A percentile compares a stretch with the other conserved stretches of the same genome.
Evolutionary conservation across 2,329 filamentous ascomycete genomes (phyloP).

Genomic region (Periglandula ipomoeae): DNA sequence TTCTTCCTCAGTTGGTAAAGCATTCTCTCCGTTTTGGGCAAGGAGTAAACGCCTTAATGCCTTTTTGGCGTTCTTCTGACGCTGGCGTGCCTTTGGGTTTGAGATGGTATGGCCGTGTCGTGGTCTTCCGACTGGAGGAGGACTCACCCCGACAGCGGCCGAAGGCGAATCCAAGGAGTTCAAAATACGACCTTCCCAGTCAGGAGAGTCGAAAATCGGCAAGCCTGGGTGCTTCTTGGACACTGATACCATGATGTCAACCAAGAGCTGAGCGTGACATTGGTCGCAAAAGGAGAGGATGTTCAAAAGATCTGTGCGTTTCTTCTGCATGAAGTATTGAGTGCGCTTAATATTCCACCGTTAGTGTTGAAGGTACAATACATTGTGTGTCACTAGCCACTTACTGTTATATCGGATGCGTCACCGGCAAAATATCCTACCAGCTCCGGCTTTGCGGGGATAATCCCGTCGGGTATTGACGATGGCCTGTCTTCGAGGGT

Average conservation of each 20-base stretch:
- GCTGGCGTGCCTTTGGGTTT: conserved; percentile 19
- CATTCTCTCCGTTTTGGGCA: conserved; percentile 18
- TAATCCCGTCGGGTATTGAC: conserved; percentile 20
- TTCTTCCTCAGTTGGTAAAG: conserved; percentile 13
- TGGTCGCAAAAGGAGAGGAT: conserved; percentile 32
- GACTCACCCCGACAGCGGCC: conserved; percentile 1
- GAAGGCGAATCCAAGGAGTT: conserved; percentile 6
- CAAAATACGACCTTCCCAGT: conserved; percentile 23
- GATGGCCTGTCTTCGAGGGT: conserved; percentile 24
- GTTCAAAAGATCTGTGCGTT: conserved; percentile 29
- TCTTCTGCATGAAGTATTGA: conserved; percentile 29
- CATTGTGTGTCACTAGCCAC: conserved; percentile 9
- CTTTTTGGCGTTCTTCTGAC: conserved; percentile 23
- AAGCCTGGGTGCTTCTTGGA: conserved; percentile 33
- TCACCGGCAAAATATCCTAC: conserved; percentile 29
- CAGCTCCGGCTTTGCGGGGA: conserved; percentile 26
- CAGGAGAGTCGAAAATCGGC: conserved; percentile 31
- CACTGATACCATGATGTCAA: conserved; percentile 32
- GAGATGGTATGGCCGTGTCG: conserved; percentile 22
- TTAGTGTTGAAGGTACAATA: background rate
- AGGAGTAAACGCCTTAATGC: conserved; percentile 21
- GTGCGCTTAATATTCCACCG: conserved; percentile 19
- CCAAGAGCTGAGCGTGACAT: conserved; percentile 30
- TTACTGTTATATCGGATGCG: conserved; percentile 25
- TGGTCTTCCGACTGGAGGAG: conserved; percentile 14